phyloP scores from a whole-genome alignment of 2,329 filamentous ascomycete species.

The Colletotrichum falcatum region DNA sequence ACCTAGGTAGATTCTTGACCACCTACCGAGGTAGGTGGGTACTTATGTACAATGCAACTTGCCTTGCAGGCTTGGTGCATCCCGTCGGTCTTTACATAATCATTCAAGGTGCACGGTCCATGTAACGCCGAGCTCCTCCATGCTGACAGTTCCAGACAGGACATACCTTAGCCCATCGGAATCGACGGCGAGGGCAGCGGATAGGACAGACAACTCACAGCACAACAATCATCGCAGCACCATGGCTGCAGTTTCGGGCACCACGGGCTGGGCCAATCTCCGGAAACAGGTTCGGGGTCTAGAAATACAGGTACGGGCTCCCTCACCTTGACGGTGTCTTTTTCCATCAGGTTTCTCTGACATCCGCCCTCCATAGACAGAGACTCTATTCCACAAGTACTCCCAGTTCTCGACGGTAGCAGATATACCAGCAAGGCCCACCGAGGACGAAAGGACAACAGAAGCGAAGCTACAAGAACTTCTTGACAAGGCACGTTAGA shows the following conservation, averaged over 20 bases:
- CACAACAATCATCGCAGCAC: conserved; percentile 34
- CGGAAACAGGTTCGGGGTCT: conserved; percentile 90
- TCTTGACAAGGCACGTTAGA: conserved; percentile 76
- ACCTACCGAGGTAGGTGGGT: no score
- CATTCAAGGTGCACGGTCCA: conserved; percentile 40
- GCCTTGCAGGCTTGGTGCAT: neutral
- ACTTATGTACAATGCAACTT: neutral
- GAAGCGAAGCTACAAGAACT: conserved; percentile 87
- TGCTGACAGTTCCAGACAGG: conserved; percentile 36
- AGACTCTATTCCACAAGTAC: conserved; percentile 85
- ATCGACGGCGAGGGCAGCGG: conserved; percentile 18
- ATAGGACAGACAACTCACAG: conserved; percentile 18
- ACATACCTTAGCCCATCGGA: conserved; percentile 25
- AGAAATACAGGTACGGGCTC: conserved; percentile 83
- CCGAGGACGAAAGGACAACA: conserved; percentile 83
- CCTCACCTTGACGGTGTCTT: conserved; percentile 10
- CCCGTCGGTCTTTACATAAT: conserved; percentile 28
- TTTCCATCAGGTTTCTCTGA: conserved; percentile 32
- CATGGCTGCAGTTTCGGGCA: conserved; percentile 67
- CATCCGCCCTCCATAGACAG: conserved; percentile 71
- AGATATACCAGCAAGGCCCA: conserved; percentile 84
- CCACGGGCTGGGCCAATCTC: conserved; percentile 88
- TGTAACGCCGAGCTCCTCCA: conserved; percentile 35
- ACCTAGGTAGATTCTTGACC: no score
- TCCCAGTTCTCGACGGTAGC: conserved; percentile 88